A percentile compares a stretch with the other conserved stretches of the same genome.
Conservation (phyloP, 202 grass and related monocot species). For the Cymbopogon flexuosus region DNA sequence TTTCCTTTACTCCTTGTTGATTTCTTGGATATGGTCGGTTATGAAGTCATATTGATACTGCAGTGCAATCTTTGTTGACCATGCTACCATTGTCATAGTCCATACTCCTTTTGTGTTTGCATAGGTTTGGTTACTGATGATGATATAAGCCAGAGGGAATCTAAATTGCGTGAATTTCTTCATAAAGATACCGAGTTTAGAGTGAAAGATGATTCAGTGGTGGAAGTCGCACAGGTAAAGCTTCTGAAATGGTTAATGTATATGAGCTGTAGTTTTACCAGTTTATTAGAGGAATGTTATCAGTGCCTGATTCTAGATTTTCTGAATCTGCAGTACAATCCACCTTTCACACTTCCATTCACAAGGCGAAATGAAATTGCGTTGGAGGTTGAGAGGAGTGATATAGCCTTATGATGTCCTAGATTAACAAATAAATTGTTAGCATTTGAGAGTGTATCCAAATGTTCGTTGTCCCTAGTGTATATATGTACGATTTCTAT, state of each 20-base stretch:
- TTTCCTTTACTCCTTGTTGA: background rate
- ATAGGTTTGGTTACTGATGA: slow-evolving; percentile 86
- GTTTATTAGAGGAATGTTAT: slow-evolving; percentile 6
- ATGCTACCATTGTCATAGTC: background rate
- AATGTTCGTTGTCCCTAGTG: slow-evolving; percentile 8
- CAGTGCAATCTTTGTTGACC: background rate
- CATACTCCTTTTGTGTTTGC: slow-evolving; percentile 15
- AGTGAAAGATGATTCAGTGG: slow-evolving; percentile 49
- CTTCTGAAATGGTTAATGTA: background rate
- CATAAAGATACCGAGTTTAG: slow-evolving; percentile 53
- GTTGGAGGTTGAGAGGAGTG: slow-evolving; percentile 66
- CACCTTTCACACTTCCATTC: slow-evolving; percentile 91
- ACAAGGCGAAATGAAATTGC: slow-evolving; percentile 82
- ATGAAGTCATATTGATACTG: background rate
- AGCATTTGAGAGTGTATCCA: slow-evolving; percentile 14
- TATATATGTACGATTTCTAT: background rate
- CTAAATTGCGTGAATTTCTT: slow-evolving; percentile 55
- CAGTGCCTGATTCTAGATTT: slow-evolving; percentile 27
- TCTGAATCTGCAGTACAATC: slow-evolving; percentile 71
- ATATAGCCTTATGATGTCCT: slow-evolving; percentile 29
- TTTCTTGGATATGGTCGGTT: background rate
- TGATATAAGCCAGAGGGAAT: slow-evolving; percentile 58
- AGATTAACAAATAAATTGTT: slow-evolving; percentile 15
- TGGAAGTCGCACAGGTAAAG: slow-evolving; percentile 85
- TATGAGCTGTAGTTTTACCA: background rate